Evolutionary conservation across 805 yeast species (phyloP).

Genomic region (Kuraishia piskuri): DNA sequence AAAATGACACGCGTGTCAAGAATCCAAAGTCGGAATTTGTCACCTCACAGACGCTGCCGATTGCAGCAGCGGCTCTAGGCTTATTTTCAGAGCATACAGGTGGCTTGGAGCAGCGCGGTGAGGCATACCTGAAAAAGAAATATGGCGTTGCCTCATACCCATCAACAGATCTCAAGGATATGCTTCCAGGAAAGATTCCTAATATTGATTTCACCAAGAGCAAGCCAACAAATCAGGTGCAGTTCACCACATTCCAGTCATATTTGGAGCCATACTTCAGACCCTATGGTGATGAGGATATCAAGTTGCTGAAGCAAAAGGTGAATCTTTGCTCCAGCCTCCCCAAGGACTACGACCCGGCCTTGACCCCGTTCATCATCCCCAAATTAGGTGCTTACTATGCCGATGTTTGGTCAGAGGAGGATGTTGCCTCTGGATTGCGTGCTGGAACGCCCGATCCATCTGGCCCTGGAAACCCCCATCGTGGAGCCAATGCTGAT

Average conservation of each 20-base stretch:
- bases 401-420: constrained; percentile 79
- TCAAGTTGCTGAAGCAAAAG: constrained; percentile 60
- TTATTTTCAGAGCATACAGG: constrained; percentile 52
- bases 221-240: constrained; percentile 87
- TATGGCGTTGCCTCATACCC: constrained; percentile 93
- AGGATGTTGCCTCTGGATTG: constrained; percentile 40
- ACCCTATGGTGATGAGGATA: constrained; percentile 70
- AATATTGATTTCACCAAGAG: constrained; percentile 75
- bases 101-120: constrained; percentile 59
- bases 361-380: constrained; percentile 60
- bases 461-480: constrained; percentile 3
- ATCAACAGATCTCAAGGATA: constrained; percentile 57
- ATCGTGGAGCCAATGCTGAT: neutral
- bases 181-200: constrained; percentile 86
- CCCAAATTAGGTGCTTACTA: constrained; percentile 84
- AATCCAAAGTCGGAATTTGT: constrained; percentile 77
- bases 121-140: constrained; percentile 63
- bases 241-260: constrained; percentile 77
- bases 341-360: constrained; percentile 50
- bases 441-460: constrained; percentile 1
- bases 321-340: constrained; percentile 43
- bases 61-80: constrained; percentile 56
- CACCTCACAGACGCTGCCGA: constrained; percentile 57
- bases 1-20: constrained; percentile 49
- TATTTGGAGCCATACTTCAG: constrained; percentile 83